A percentile compares a stretch with the other conserved stretches of the same genome.
Conservation (phyloP, 2,329 filamentous ascomycete genomes). For the Trichophyton schoenleinii region DNA sequence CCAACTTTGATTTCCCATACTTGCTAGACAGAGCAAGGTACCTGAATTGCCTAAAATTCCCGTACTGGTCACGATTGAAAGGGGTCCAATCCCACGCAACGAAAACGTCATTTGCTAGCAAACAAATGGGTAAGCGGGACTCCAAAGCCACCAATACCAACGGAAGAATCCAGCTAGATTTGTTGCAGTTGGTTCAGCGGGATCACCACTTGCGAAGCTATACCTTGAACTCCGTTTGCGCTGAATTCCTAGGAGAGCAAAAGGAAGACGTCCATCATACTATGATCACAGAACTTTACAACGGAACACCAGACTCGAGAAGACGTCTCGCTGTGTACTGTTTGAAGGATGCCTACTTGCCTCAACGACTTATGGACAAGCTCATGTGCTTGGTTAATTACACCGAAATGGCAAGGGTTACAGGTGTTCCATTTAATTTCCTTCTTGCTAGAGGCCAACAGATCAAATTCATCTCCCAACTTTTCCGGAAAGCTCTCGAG, state of each 20-base stretch:
- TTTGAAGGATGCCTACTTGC: slow-evolving; percentile 91
- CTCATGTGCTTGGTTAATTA: slow-evolving; percentile 98
- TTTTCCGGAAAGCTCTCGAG: slow-evolving; percentile 88
- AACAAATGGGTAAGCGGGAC: slow-evolving; percentile 94
- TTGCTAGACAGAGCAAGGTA: slow-evolving; percentile 77
- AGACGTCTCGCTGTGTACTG: slow-evolving; percentile 89
- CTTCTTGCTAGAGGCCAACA: slow-evolving; percentile 86
- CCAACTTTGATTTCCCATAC: slow-evolving; percentile 98
- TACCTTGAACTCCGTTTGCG: slow-evolving; percentile 89
- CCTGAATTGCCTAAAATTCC: slow-evolving; percentile 66
- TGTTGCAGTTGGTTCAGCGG: slow-evolving; percentile 87
- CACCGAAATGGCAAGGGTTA: slow-evolving; percentile 98
- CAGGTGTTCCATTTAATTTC: slow-evolving; percentile 93
- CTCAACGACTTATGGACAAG: slow-evolving; percentile 91
- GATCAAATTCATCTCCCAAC: slow-evolving; percentile 92
- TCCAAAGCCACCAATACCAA: slow-evolving; percentile 92
- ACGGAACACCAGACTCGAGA: slow-evolving; percentile 85
- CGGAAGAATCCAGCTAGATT: slow-evolving; percentile 79
- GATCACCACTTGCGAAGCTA: slow-evolving; percentile 95
- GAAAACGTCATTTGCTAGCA: slow-evolving; percentile 83
- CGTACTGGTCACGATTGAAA: slow-evolving; percentile 74
- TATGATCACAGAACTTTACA: slow-evolving; percentile 98
- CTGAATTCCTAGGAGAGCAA: slow-evolving; percentile 89
- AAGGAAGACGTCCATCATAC: slow-evolving; percentile 98
- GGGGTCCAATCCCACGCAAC: slow-evolving; percentile 58